A percentile compares a stretch with the other conserved stretches of the same genome.
Evolutionary conservation across 208 protist genomes (phyloP).

Genomic region (Vickermania ingenoplastis): DNA sequence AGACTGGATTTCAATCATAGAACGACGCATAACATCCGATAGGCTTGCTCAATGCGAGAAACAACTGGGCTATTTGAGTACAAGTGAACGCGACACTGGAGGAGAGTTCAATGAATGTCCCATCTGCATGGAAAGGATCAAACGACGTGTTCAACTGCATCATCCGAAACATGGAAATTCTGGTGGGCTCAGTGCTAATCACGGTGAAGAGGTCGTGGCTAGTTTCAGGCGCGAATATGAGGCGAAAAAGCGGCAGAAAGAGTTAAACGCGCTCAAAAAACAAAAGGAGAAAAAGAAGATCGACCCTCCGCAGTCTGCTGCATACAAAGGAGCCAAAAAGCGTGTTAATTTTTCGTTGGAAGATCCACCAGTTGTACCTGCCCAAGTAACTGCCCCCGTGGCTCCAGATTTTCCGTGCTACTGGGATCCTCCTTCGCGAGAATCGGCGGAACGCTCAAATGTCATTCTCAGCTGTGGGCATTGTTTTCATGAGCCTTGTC

Average conservation of each 20-base stretch:
- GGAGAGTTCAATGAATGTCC: conserved; percentile 16
- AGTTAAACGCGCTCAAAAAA: not conserved
- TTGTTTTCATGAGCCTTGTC: conserved; percentile 66
- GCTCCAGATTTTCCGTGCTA: not conserved
- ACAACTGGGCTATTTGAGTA: conserved; percentile 1
- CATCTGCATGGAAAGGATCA: conserved; percentile 48
- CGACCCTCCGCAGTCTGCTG: not conserved
- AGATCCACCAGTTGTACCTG: not conserved
- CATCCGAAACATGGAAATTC: not conserved
- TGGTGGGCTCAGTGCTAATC: not conserved
- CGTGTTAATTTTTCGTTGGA: not conserved
- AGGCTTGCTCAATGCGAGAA: not conserved
- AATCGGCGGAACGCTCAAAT: not conserved
- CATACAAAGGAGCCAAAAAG: not conserved
- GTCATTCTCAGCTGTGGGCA: conserved; percentile 80
- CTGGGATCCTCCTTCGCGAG: not conserved
- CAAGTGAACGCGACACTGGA: not conserved
- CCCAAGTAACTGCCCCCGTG: too few species aligned
- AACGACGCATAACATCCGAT: not conserved
- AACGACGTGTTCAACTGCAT: conserved; percentile 3
- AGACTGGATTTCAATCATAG: conserved; percentile 38
- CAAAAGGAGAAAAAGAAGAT: conserved; percentile 1
- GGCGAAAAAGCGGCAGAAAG: conserved; percentile 5
- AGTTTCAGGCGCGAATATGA: conserved; percentile 35
- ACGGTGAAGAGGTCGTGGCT: conserved; percentile 18